Evolutionary conservation across 116 monocot genomes (phyloP).

Genomic region (Cymodocea nodosa): DNA sequence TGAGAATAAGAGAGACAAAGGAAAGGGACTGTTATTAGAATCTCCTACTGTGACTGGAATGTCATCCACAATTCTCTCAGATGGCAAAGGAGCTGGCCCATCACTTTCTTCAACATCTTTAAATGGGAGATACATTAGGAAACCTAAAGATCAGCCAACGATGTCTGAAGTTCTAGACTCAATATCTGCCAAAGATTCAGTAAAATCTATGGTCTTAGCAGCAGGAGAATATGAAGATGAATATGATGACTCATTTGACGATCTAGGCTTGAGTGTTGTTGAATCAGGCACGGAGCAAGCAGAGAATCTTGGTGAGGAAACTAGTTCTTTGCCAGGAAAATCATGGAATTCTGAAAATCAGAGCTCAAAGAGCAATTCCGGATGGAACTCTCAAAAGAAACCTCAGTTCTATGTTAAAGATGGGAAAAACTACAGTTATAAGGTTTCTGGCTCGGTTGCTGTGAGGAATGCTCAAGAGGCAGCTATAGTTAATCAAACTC

Average conservation of each 20-base stretch:
- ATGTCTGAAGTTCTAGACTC: conserved; percentile 45
- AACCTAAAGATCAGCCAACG: conserved; percentile 20
- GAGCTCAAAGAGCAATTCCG: conserved; percentile 20
- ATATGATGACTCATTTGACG: conserved; percentile 98
- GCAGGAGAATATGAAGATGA: conserved; percentile 65
- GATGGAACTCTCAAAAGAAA: conserved; percentile 64
- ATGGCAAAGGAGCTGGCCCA: conserved; percentile 8
- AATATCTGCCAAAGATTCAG: conserved; percentile 37
- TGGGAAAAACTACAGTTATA: conserved; percentile 98
- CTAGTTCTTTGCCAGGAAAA: conserved; percentile 11
- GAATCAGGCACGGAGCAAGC: conserved; percentile 65
- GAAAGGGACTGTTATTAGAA: conserved; percentile 12
- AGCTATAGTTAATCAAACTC: conserved; percentile 41
- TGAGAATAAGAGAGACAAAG: conserved; percentile 16
- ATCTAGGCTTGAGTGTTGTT: conserved; percentile 57
- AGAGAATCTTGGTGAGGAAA: conserved; percentile 25
- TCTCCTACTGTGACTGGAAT: not conserved
- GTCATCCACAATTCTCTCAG: not conserved
- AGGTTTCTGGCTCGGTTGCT: conserved; percentile 69
- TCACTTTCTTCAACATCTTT: conserved; percentile 26
- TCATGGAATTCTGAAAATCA: conserved; percentile 15
- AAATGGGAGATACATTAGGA: conserved; percentile 63
- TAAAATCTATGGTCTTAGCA: conserved; percentile 43
- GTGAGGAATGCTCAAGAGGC: conserved; percentile 62
- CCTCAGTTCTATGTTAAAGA: conserved; percentile 92